Evolutionary conservation across 306 rosid species (phyloP).

Genomic region (Rosa rugosa): DNA sequence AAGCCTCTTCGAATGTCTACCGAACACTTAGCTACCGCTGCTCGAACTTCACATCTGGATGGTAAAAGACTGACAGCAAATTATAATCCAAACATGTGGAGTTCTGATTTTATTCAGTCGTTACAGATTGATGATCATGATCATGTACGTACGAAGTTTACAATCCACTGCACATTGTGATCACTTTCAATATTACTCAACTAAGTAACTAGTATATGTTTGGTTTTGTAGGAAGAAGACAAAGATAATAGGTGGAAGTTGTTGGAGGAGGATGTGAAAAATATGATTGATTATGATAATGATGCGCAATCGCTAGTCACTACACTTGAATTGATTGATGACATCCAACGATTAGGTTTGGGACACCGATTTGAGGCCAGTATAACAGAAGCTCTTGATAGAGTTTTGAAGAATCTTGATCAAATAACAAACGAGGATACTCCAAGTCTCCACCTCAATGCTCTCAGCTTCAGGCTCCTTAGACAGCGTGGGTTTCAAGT

Average conservation of each 20-base stretch:
- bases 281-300: constrained; percentile 3
- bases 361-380: constrained; percentile 27
- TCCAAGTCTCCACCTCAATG: constrained; percentile 31
- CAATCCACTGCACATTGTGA: background rate
- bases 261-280: constrained; percentile 25
- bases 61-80: background rate
- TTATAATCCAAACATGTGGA: constrained; percentile 1
- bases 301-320: background rate
- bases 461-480: constrained; percentile 49
- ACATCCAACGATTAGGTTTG: constrained; percentile 41
- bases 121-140: background rate
- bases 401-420: background rate
- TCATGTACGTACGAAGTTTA: background rate
- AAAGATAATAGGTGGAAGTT: constrained; percentile 13
- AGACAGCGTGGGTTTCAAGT: constrained; percentile 41
- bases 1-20: background rate
- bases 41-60: background rate
- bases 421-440: background rate
- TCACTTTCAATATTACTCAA: background rate
- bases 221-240: constrained; percentile 12
- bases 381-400: constrained; percentile 17
- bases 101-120: background rate
- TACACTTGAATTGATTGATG: constrained; percentile 38
- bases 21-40: background rate
- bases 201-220: background rate